Evolutionary conservation across 1,284 basidiomycete species (phyloP), one percentile per base, ranked within the genome.

Genomic region (Cutaneotrichosporon curvatum): DNA sequence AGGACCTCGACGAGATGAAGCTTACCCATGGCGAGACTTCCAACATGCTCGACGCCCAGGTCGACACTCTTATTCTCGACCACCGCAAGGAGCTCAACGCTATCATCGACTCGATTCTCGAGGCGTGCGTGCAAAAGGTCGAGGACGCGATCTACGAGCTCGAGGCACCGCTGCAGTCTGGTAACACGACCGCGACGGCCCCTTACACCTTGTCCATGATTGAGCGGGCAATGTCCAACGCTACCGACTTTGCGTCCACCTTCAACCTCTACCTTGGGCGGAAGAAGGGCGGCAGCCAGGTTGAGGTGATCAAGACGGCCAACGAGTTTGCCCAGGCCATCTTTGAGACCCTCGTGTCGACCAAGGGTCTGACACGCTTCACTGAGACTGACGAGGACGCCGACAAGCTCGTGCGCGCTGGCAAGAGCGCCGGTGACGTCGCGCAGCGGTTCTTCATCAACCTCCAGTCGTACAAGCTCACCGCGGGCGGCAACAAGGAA

Each of bases 141-240:
- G 95, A 99, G 63, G 94, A 97, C 67, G 81, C 88, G 4, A 87
- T 97, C 60, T 98, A 97, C 73, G 92, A 97, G 71, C 79, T 98
- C 43, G 94, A 99, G 72, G 92, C 92, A 6, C 89, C 91, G 9
- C 85, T 87, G 35, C 86, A 91, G 59, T 83, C 84, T 7, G 95
- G 94, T 36, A 97, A 97, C 74, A 80, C 86, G 55, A 94, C 87
- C 57, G 91, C 94, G 8, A 98, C 95, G 1, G 94, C 95, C 14
- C 92, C 96, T 67, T 98, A 97, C 68, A 95, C 92, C 0, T 75
- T 97, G 20, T 97, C 95, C 10, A 91, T 98, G 84, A 90, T 98
- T 62, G 95, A 99, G 71, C 97, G 97, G 75, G 85, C 90, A 4
- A 77, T 84, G 68, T 88, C 87, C 62, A 92, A 87, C 61, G 87